Percentiles rank a stretch among this genome's conserved stretches.
These are phyloP conservation scores for Coemansia sp. DNA, from an alignment of 192 early-diverging fungal genomes.

Conservation along the genomic window DNA sequence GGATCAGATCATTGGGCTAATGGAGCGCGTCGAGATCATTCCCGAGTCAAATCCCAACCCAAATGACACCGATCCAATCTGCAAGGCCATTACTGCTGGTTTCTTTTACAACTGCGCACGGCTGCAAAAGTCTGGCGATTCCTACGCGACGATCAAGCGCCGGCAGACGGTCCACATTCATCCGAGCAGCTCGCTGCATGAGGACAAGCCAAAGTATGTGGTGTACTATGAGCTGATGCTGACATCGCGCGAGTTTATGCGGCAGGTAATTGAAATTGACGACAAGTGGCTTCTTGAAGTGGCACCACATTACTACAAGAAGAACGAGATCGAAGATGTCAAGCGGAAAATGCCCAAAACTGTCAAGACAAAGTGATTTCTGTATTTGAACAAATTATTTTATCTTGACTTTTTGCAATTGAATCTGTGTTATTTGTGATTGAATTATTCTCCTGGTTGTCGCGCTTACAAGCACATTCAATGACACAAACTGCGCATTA, in stretches of 20 bases:
- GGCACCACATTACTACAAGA: slow-evolving; percentile 92
- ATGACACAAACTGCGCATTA: too few relatives aligned
- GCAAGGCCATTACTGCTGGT: slow-evolving; percentile 89
- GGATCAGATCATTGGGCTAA: slow-evolving; percentile 87
- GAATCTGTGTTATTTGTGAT: too few relatives aligned
- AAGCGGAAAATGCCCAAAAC: slow-evolving; percentile 53
- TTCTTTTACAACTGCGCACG: slow-evolving; percentile 95
- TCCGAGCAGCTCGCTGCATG: slow-evolving; percentile 79
- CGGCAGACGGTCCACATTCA: slow-evolving; percentile 90
- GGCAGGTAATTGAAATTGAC: slow-evolving; percentile 90
- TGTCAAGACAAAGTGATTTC: slow-evolving; percentile 10
- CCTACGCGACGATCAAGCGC: slow-evolving; percentile 88
- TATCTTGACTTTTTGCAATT: neutral
- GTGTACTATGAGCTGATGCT: slow-evolving; percentile 91
- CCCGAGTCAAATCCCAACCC: slow-evolving; percentile 82
- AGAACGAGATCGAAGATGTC: slow-evolving; percentile 63
- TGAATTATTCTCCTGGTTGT: too few relatives aligned
- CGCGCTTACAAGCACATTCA: too few relatives aligned
- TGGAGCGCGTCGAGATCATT: slow-evolving; percentile 89
- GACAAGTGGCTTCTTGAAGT: slow-evolving; percentile 76
- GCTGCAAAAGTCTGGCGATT: slow-evolving; percentile 82
- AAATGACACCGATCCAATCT: slow-evolving; percentile 79
- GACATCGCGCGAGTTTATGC: slow-evolving; percentile 94
- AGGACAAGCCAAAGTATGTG: slow-evolving; percentile 82
- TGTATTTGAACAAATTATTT: neutral